These are phyloP conservation scores for Xylariomycetidae sp. DNA, from an alignment of 2,329 filamentous ascomycete species.

Conservation along the genomic window DNA sequence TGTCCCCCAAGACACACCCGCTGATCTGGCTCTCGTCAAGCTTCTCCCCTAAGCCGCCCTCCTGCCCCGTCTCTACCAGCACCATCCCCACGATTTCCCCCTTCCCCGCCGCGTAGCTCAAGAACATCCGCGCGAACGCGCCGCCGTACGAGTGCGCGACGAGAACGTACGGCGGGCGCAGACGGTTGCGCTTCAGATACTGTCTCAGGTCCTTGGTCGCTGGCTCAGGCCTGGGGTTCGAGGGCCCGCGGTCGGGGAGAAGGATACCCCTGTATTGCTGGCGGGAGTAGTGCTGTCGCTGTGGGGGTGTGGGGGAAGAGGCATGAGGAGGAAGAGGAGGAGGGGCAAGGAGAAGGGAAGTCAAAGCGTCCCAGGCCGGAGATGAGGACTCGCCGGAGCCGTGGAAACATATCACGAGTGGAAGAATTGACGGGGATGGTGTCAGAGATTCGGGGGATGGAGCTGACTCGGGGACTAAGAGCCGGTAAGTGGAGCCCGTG, in stretches of 20 bases:
- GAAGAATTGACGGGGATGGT: too few relatives aligned
- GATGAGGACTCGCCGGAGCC: conserved; percentile 24
- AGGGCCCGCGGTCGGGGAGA: conserved; percentile 16
- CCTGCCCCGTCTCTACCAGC: conserved; percentile 26
- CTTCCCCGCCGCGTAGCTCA: conserved; percentile 2
- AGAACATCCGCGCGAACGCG: conserved; percentile 21
- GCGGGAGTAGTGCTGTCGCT: too few relatives aligned
- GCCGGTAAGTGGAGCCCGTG: too few relatives aligned
- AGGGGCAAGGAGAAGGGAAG: conserved; percentile 6
- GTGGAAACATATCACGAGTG: conserved; percentile 27
- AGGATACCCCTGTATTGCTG: conserved; percentile 18
- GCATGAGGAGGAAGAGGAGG: too few relatives aligned
- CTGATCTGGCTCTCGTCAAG: conserved; percentile 17
- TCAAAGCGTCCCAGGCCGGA: conserved; percentile 21
- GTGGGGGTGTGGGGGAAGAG: too few relatives aligned
- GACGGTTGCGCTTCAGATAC: too few relatives aligned
- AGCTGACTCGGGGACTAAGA: too few relatives aligned
- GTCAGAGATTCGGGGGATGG: too few relatives aligned
- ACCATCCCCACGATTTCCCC: conserved; percentile 17
- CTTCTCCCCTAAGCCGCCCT: conserved; percentile 19
- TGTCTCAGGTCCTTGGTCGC: conserved; percentile 14
- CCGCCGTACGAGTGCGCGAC: conserved; percentile 27
- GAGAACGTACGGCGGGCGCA: conserved; percentile 24
- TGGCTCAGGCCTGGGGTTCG: conserved; percentile 7
- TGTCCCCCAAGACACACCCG: conserved; percentile 11